phyloP scores from a whole-genome alignment of 352 stramenopile species.

The Phytophthora multivora region DNA sequence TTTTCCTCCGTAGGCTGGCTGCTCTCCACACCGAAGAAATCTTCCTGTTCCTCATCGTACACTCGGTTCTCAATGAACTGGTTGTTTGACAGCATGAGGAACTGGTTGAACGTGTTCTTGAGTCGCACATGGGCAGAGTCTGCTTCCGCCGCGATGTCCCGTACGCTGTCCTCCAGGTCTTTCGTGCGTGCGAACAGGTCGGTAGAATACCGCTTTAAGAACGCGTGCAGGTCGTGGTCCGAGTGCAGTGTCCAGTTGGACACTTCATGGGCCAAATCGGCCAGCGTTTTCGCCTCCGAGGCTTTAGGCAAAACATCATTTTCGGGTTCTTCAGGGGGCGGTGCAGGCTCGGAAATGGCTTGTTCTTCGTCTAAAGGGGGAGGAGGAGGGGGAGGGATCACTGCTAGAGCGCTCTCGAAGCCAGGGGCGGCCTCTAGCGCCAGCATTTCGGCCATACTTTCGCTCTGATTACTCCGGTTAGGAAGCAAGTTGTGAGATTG shows the following conservation, averaged over 20 bases:
- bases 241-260: conserved; percentile 76
- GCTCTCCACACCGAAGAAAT: conserved; percentile 52
- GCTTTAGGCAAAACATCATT: conserved; percentile 1
- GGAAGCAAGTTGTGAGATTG: conserved; percentile 20
- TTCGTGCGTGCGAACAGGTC: conserved; percentile 74
- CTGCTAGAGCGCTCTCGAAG: conserved; percentile 18
- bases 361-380: conserved; percentile 3
- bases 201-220: conserved; percentile 67
- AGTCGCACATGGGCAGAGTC: conserved; percentile 76
- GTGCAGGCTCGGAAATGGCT: neutral
- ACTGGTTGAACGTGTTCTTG: conserved; percentile 88
- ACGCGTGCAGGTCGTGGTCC: conserved; percentile 71
- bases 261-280: conserved; percentile 49
- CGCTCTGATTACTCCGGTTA: conserved; percentile 31
- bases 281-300: conserved; percentile 45
- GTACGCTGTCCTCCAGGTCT: conserved; percentile 69
- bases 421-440: conserved; percentile 30
- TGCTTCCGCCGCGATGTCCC: conserved; percentile 67
- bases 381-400: conserved; percentile 29
- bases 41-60: conserved; percentile 88
- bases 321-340: neutral
- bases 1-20: neutral
- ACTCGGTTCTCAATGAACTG: conserved; percentile 92
- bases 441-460: conserved; percentile 37
- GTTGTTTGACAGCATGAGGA: conserved; percentile 87